Conservation (phyloP, 208 protist species). For the Angomonas desouzai region DNA sequence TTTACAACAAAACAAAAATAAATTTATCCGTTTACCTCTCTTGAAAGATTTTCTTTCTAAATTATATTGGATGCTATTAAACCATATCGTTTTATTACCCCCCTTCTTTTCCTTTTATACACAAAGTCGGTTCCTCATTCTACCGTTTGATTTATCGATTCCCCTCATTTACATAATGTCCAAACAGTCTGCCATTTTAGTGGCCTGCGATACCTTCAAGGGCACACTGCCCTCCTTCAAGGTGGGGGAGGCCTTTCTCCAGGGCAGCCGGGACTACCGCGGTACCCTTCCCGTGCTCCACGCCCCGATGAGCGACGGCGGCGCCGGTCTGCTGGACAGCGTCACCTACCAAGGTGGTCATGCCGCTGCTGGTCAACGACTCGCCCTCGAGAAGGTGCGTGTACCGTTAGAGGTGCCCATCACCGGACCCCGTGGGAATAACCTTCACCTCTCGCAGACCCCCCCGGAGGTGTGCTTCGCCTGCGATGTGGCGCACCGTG, state of each 20-base stretch:
- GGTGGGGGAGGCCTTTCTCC: slow-evolving; percentile 55
- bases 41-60: too few relatives aligned
- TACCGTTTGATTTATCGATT: neutral
- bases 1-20: too few relatives aligned
- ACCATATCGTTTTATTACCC: too few relatives aligned
- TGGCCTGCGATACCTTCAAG: slow-evolving; percentile 78
- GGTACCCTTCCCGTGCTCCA: slow-evolving; percentile 24
- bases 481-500: slow-evolving; percentile 30
- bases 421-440: slow-evolving; percentile 46
- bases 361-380: neutral
- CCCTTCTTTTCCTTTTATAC: too few relatives aligned
- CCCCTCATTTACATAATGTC: slow-evolving; percentile 15
- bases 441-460: neutral
- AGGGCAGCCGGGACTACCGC: slow-evolving; percentile 23
- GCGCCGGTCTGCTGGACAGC: slow-evolving; percentile 66
- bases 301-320: slow-evolving; percentile 80
- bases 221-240: slow-evolving; percentile 54
- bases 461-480: slow-evolving; percentile 45
- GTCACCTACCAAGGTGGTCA: slow-evolving; percentile 28
- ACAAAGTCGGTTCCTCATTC: too few relatives aligned
- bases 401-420: slow-evolving; percentile 24
- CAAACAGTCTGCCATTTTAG: slow-evolving; percentile 24
- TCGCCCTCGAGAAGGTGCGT: slow-evolving; percentile 15
- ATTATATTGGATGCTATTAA: too few relatives aligned
- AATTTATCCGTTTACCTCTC: too few relatives aligned